These are phyloP conservation scores for Fusarium continuum DNA, from an alignment of 2,329 filamentous ascomycete genomes.

Conservation along the genomic window DNA sequence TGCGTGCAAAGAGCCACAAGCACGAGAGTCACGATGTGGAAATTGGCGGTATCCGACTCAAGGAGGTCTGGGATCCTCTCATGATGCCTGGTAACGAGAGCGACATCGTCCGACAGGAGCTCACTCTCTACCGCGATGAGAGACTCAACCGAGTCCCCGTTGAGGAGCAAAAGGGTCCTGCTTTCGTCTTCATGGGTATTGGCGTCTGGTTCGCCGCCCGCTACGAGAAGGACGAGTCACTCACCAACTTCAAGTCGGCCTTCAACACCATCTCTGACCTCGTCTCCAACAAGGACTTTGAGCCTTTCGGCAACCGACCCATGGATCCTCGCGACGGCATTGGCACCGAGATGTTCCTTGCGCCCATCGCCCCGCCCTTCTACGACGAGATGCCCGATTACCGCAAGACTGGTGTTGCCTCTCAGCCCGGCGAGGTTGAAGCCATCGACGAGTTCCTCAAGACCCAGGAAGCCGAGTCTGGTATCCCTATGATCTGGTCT, in stretches of 20 bases:
- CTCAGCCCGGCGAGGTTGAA: constrained; percentile 23
- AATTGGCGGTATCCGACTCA: constrained; percentile 28
- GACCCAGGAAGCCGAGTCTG: constrained; percentile 17
- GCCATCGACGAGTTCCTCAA: constrained; percentile 32
- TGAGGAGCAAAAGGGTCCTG: constrained; percentile 36
- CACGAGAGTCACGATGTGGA: constrained; percentile 34
- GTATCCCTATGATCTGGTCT: constrained; percentile 35
- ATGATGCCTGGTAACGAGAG: constrained; percentile 55
- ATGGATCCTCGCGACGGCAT: constrained; percentile 42
- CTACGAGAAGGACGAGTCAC: constrained; percentile 30
- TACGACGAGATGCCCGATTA: constrained; percentile 30
- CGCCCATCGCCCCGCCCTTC: constrained; percentile 40
- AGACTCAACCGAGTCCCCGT: constrained; percentile 16
- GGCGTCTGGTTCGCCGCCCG: constrained; percentile 42
- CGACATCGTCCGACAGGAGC: constrained; percentile 26
- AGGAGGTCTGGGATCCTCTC: constrained; percentile 70
- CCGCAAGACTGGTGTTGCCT: constrained; percentile 23
- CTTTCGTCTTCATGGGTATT: constrained; percentile 36
- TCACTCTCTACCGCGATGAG: constrained; percentile 35
- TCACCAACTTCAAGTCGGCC: constrained; percentile 18
- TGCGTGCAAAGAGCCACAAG: constrained; percentile 21
- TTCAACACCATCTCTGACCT: constrained; percentile 35
- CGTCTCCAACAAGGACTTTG: constrained; percentile 25
- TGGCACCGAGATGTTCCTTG: constrained; percentile 44
- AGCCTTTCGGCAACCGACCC: constrained; percentile 27